Evolutionary conservation across 2,329 filamentous ascomycete genomes (phyloP).

Genomic region (Microdochium trichocladiopsis): DNA sequence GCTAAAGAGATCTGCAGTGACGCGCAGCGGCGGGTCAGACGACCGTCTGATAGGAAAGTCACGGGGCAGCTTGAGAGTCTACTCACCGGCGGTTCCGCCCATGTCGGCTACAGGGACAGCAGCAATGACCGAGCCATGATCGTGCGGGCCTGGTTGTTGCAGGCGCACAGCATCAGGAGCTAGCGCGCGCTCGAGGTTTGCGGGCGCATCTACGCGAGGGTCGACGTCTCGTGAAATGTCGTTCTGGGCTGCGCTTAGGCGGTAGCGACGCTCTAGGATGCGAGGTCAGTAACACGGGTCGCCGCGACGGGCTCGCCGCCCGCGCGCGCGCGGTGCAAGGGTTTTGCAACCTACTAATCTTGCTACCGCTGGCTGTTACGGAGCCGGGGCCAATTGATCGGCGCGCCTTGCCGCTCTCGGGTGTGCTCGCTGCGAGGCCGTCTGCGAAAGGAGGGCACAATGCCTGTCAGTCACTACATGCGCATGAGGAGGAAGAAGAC

Average conservation of each 20-base stretch:
- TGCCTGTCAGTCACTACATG: neutral
- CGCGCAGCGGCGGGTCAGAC: neutral
- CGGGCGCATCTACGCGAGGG: slow-evolving; percentile 7
- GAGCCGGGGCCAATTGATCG: neutral
- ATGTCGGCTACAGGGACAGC: slow-evolving; percentile 18
- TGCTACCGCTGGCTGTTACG: neutral
- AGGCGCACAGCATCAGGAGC: slow-evolving; percentile 8
- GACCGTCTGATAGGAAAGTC: neutral
- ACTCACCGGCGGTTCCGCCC: slow-evolving; percentile 9
- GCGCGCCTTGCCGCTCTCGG: neutral
- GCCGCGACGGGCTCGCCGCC: neutral
- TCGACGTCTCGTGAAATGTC: slow-evolving; percentile 3
- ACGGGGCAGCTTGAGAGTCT: slow-evolving; percentile 8
- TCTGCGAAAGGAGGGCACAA: neutral
- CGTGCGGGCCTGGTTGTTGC: slow-evolving; percentile 5
- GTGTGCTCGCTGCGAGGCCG: neutral
- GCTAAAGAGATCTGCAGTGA: neutral
- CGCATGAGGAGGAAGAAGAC: neutral
- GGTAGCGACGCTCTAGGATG: slow-evolving; percentile 13
- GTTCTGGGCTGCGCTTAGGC: slow-evolving; percentile 6
- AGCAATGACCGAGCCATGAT: slow-evolving; percentile 4
- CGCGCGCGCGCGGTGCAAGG: neutral
- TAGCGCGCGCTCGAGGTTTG: slow-evolving; percentile 9
- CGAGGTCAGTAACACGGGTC: neutral
- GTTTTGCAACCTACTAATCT: neutral